Evolutionary conservation across 176 grass and related monocot genomes (phyloP).

Genomic region (Rhynchospora tenuis): DNA sequence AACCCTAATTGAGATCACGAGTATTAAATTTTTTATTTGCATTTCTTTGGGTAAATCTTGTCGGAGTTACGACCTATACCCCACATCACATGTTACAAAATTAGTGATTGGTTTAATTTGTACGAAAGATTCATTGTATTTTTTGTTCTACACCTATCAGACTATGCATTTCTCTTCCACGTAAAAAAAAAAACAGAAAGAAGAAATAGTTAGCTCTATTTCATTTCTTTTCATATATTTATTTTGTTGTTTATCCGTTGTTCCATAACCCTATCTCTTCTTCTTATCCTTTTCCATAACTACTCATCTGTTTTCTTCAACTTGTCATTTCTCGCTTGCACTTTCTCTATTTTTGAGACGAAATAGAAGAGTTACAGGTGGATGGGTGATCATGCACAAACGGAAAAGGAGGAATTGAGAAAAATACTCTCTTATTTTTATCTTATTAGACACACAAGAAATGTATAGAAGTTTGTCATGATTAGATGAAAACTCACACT

Average conservation of each 20-base stretch:
- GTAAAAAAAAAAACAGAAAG: too few relatives aligned
- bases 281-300: not conserved
- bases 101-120: not conserved
- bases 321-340: not conserved
- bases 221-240: not conserved
- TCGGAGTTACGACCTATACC: too few relatives aligned
- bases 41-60: too few relatives aligned
- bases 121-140: not conserved
- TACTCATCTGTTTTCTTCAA: not conserved
- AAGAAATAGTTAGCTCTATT: not conserved
- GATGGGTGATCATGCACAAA: not conserved
- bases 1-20: not conserved
- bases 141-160: not conserved
- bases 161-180: not conserved
- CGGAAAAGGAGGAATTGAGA: not conserved
- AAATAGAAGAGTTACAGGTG: not conserved
- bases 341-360: not conserved
- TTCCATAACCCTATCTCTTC: not conserved
- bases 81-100: not conserved
- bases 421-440: not conserved
- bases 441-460: not conserved
- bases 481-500: not conserved
- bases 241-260: not conserved
- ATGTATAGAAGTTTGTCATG: too few relatives aligned
- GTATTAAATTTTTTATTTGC: too few relatives aligned